Evolutionary conservation across 1,284 basidiomycete genomes (phyloP), one percentile per base, ranked within the genome.

Genomic region (Psilocybe mexicana): DNA sequence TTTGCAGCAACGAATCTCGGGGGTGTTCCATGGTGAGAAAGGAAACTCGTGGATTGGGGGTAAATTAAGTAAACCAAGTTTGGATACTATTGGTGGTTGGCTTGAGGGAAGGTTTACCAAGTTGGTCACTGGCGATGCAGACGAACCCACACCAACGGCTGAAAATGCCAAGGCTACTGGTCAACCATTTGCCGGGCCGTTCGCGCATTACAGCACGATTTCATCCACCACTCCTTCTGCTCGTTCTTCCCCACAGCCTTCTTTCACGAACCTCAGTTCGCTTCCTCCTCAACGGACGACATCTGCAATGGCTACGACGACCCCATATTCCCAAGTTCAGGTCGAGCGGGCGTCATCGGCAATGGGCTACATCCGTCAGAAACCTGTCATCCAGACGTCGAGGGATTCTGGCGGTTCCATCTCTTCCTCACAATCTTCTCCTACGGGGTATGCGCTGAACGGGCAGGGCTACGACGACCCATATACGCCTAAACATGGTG

Each of bases 21-120:
- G 92, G 23, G 83, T 88, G 6, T 88, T 85, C 26, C 84, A 88
- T 62, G 70, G 86, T 59, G 85, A 93, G 71, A 89, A 90, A 74
- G 75, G 84, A 23, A 79, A 82, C 43, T 90, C 91, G 3, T 92
- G 94, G 93, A 91, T 95, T 61, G 81, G 86, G 30, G 82, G 85
- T 36, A 94, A 92, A 70, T 79, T 94, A 55, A 80, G 85, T 62
- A 92, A 94, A 74, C 94, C 96, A 0, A 97, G 93, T 58, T 79
- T 98, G 52, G 95, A 98, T 68, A 90, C 90, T 46, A 86, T 99
- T 48, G 93, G 96, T 54, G 91, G 89, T 54, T 98, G 94, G 86
- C 81, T 99, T 26, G 96, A 96, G 73, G 92, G 92, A n/a, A 85
- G 92, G 11, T 87, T 99, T 65, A 95, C 94, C 30, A 97, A 97